Percentiles rank a stretch among this genome's conserved stretches.
These are phyloP conservation scores for Globisporangium acanthophoron DNA, from an alignment of 352 stramenopile species.

Conservation along the genomic window DNA sequence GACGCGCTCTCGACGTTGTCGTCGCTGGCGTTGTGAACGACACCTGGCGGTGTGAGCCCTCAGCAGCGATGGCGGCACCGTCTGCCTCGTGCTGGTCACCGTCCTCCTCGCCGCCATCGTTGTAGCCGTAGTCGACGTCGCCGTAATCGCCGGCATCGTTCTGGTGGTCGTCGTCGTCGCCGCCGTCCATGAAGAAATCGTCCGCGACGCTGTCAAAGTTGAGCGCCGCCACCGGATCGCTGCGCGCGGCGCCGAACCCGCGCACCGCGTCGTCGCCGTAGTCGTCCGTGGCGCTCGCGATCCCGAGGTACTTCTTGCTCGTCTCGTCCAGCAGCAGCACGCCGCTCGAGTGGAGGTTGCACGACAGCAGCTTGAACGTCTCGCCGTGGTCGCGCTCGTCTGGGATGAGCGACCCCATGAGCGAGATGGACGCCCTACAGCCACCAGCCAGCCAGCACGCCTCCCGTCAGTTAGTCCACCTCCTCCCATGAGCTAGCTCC, in stretches of 20 bases:
- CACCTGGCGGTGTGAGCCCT: constrained; percentile 2
- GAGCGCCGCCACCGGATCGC: constrained; percentile 20
- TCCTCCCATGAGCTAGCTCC: too few species aligned
- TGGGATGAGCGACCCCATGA: constrained; percentile 77
- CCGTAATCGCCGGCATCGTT: constrained; percentile 25
- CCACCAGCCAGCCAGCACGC: neutral
- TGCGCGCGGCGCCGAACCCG: neutral
- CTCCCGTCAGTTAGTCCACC: neutral
- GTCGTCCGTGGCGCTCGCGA: constrained; percentile 7
- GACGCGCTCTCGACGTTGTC: neutral
- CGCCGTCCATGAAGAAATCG: constrained; percentile 25
- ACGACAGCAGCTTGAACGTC: constrained; percentile 83
- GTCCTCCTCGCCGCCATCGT: constrained; percentile 1
- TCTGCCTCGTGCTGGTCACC: constrained; percentile 1
- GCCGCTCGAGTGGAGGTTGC: constrained; percentile 59
- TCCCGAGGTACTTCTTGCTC: constrained; percentile 63
- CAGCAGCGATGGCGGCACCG: neutral
- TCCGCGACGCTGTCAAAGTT: constrained; percentile 37
- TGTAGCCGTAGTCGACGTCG: constrained; percentile 13
- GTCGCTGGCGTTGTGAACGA: constrained; percentile 4
- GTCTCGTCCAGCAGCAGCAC: constrained; percentile 76
- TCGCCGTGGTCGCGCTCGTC: constrained; percentile 76
- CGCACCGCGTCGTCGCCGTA: constrained; percentile 8
- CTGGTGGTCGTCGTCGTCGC: constrained; percentile 16
- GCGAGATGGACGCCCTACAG: constrained; percentile 53